These are phyloP conservation scores for Pleurozium schreberi DNA, from an alignment of 225 moss, liverwort and hornwort species.

Conservation along the genomic window DNA sequence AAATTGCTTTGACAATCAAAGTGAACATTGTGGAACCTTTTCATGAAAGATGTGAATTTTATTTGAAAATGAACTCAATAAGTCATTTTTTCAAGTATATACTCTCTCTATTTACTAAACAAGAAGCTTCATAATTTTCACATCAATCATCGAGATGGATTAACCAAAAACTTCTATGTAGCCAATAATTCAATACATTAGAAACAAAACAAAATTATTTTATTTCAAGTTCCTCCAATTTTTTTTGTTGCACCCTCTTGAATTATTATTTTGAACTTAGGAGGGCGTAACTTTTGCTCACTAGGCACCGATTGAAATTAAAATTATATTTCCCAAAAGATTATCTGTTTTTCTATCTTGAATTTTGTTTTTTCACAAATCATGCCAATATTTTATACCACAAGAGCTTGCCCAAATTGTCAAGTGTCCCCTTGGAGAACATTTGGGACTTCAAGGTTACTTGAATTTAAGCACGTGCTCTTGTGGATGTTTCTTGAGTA, in stretches of 20 bases:
- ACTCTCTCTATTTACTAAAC: rapidly evolving
- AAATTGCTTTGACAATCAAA: neutral
- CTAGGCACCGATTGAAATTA: rapidly evolving
- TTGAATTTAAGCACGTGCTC: neutral
- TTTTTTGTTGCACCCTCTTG: neutral
- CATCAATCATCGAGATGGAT: neutral
- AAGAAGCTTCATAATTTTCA: neutral
- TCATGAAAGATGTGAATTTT: neutral
- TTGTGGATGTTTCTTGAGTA: neutral
- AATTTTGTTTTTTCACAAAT: too few species aligned
- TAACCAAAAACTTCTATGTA: neutral
- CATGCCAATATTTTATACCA: neutral
- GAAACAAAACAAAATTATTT: neutral
- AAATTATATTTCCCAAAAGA: neutral
- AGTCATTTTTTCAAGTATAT: neutral
- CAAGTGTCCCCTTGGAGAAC: neutral
- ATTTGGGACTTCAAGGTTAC: neutral
- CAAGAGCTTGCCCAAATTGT: rapidly evolving
- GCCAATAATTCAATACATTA: neutral
- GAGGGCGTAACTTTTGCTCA: neutral
- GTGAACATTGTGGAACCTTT: neutral
- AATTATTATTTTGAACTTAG: neutral
- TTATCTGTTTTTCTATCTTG: neutral
- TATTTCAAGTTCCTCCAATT: neutral
- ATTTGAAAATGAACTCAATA: rapidly evolving